These are phyloP conservation scores for Auricularia auricula-judae DNA, from an alignment of 768 basidiomycete genomes.

Conservation along the genomic window DNA sequence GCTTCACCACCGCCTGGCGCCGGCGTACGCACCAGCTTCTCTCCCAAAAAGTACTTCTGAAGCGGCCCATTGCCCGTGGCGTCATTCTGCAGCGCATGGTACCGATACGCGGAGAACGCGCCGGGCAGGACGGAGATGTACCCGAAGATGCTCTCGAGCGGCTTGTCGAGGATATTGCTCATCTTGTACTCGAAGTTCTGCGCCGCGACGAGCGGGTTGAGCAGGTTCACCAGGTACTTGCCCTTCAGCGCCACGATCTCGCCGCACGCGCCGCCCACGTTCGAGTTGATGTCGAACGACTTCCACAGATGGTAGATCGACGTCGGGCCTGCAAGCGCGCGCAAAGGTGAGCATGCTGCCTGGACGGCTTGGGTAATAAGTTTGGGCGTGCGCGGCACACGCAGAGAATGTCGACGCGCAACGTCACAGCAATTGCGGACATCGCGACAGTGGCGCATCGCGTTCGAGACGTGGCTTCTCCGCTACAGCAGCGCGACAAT, in stretches of 20 bases:
- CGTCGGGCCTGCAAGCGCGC: slow-evolving; percentile 42
- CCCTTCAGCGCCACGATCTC: slow-evolving; percentile 92
- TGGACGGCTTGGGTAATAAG: too few species aligned
- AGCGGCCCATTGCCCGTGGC: slow-evolving; percentile 71
- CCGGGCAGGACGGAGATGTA: slow-evolving; percentile 92
- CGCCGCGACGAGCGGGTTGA: slow-evolving; percentile 84
- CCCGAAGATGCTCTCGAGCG: slow-evolving; percentile 79
- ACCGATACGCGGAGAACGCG: slow-evolving; percentile 85
- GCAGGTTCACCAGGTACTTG: slow-evolving; percentile 60
- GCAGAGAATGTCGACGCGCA: too few species aligned
- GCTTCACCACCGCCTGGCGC: too few species aligned
- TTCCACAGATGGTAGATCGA: slow-evolving; percentile 92
- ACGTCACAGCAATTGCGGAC: too few species aligned
- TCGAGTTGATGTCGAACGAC: slow-evolving; percentile 85
- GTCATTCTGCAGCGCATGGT: slow-evolving; percentile 88
- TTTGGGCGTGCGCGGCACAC: too few species aligned
- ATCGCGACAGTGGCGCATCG: too few species aligned
- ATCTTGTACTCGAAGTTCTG: slow-evolving; percentile 96
- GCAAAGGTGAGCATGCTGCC: too few species aligned
- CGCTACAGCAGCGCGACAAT: too few species aligned
- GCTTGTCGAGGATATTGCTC: slow-evolving; percentile 88
- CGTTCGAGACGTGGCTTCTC: too few species aligned
- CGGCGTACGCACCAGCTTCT: slow-evolving; percentile 57
- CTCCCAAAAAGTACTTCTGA: slow-evolving; percentile 94
- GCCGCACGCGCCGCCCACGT: slow-evolving; percentile 90